These are phyloP conservation scores for Allium sativum DNA, from an alignment of 106 monocot species.

Conservation along the genomic window DNA sequence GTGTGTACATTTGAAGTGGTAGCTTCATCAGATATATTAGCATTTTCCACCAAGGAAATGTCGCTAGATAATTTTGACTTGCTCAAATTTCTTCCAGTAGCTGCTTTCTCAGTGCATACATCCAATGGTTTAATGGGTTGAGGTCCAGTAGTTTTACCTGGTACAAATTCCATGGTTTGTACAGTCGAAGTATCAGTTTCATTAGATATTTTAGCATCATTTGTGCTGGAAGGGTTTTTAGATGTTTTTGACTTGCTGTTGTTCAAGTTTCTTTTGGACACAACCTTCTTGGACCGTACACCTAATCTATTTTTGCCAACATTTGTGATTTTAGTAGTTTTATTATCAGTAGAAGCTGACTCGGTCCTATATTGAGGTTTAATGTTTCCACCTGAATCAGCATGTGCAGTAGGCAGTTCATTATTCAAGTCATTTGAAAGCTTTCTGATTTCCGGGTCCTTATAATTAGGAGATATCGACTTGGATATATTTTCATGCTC, in stretches of 20 bases:
- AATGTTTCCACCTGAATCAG: too few relatives aligned
- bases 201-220: background rate
- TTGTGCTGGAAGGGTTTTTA: background rate
- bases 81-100: constrained; percentile 33
- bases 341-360: too few relatives aligned
- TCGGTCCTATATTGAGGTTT: too few relatives aligned
- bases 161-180: too few relatives aligned
- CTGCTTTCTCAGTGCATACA: constrained; percentile 23
- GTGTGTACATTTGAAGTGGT: too few relatives aligned
- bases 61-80: constrained; percentile 7
- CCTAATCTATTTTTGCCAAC: too few relatives aligned
- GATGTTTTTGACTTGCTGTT: constrained; percentile 10
- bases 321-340: too few relatives aligned
- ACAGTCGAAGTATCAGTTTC: too few relatives aligned
- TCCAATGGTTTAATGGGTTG: background rate
- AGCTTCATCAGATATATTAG: background rate
- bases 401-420: background rate
- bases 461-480: constrained; percentile 2
- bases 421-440: constrained; percentile 2
- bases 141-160: too few relatives aligned
- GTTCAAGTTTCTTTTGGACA: constrained; percentile 33
- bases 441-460: constrained; percentile 13
- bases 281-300: constrained; percentile 24
- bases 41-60: background rate
- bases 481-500: too few relatives aligned